These are phyloP conservation scores for Mollisia scopiformis DNA, from an alignment of 2,329 filamentous ascomycete species.

Conservation along the genomic window DNA sequence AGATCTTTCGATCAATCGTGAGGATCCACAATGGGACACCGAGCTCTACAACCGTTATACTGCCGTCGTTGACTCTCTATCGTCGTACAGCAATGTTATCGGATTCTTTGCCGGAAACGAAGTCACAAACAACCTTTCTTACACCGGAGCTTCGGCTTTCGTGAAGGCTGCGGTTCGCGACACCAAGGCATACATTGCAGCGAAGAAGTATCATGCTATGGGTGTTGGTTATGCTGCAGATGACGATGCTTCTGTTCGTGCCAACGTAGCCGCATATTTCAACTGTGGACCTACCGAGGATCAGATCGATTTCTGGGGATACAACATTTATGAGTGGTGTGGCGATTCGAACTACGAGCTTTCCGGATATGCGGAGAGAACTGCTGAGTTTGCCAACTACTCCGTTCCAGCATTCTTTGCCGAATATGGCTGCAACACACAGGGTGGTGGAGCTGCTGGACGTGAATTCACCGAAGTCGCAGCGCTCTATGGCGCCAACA, in stretches of 20 bases:
- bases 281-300: conserved; percentile 73
- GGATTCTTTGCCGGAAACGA: conserved; percentile 99
- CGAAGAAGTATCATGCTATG: conserved; percentile 73
- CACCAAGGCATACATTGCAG: conserved; percentile 88
- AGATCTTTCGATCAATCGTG: conserved; percentile 79
- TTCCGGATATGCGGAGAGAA: conserved; percentile 82
- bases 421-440: conserved; percentile 92
- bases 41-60: conserved; percentile 81
- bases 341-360: conserved; percentile 73
- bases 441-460: conserved; percentile 41
- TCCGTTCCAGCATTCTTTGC: conserved; percentile 96
- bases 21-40: conserved; percentile 77
- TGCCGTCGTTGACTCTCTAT: conserved; percentile 77
- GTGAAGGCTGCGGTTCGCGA: conserved; percentile 98
- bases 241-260: conserved; percentile 82
- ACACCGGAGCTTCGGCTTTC: conserved; percentile 86
- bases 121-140: conserved; percentile 84
- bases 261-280: conserved; percentile 85
- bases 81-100: conserved; percentile 85
- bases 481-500: conserved; percentile 76
- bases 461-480: conserved; percentile 84
- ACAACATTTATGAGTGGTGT: conserved; percentile 99
- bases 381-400: conserved; percentile 83
- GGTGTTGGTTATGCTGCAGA: conserved; percentile 95
- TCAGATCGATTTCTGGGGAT: conserved; percentile 95